phyloP scores from a whole-genome alignment of 2,329 filamentous ascomycete species.

The Phialocephala sp. region DNA sequence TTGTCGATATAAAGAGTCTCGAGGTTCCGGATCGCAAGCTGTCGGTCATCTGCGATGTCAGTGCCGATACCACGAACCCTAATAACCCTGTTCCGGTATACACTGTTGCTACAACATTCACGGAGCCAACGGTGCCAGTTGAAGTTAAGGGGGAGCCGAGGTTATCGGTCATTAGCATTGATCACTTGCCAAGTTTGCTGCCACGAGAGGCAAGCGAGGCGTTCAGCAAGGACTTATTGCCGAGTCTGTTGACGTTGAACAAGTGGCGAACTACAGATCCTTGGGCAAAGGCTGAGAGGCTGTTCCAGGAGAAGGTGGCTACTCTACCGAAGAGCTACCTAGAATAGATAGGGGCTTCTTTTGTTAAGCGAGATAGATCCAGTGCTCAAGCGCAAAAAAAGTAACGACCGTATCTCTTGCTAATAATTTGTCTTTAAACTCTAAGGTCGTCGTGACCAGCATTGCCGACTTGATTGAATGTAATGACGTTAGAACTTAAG shows the following conservation, averaged over 20 bases:
- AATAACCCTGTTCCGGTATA: conserved; percentile 78
- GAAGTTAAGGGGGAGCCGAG: conserved; percentile 58
- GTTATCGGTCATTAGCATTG: conserved; percentile 85
- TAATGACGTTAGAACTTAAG: no score
- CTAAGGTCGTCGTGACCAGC: no score
- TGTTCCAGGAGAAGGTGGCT: conserved; percentile 83
- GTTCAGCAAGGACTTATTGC: conserved; percentile 80
- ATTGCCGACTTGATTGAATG: no score
- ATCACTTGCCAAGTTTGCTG: conserved; percentile 82
- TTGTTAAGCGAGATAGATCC: not conserved
- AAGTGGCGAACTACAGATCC: conserved; percentile 74
- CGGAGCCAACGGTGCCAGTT: conserved; percentile 83
- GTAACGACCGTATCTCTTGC: not conserved
- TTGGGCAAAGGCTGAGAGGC: conserved; percentile 84
- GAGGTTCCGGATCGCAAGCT: conserved; percentile 72
- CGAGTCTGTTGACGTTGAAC: conserved; percentile 78
- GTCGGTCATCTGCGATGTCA: conserved; percentile 81
- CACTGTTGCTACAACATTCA: conserved; percentile 83
- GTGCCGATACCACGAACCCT: conserved; percentile 75
- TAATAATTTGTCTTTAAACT: no score
- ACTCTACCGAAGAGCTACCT: conserved; percentile 58
- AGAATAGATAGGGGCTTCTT: conserved; percentile 2
- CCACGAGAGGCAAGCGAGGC: conserved; percentile 87
- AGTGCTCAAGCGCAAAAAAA: conserved; percentile 15
- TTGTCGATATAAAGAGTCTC: conserved; percentile 75